Base-by-base conservation (phyloP, 2,329 filamentous ascomycete species). In the Graphilbum fragrans region DNA sequence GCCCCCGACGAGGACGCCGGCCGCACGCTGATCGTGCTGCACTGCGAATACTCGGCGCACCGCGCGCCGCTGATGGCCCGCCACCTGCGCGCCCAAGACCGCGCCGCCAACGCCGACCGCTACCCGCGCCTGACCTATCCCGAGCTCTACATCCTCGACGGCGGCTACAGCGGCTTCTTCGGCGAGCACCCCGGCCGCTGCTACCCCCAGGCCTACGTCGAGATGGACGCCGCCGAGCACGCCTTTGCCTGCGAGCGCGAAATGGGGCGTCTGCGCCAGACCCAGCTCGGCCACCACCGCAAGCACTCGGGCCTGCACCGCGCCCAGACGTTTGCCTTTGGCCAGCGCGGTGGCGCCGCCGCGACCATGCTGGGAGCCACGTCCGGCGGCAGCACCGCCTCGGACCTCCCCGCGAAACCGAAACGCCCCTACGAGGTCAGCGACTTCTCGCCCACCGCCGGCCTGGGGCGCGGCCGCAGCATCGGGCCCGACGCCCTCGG, bases 31-130 rank as follows among this genome's bases (percentile, higher is more conserved):
- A 64, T 98, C 47, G 80, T 98, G 50, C 86, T 98, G 53, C 92
- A 98, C 65, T 98, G 92, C 74, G 92, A 98, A 64, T 98, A 96
- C 64, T 96, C 92, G 27, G 90, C 86, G 32, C 90, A 96, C 59
- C 85, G 92, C 47, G 92, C 92, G 36, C 92, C 92, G 37, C 80
- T 94, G 48, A 96, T 96, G 83, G 92, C 92, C 38, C 87, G 92
- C 53, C 86, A 87, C 60, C 78, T 98, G 47, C 88, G 92, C 50
- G 81, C 86, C 46, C 80, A 86, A 57, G 92, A 98, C 61, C 86
- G 92, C 45, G 77, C 79, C 31, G 70, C 79, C 55, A 98, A 98
- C 60, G 77, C 79, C 41, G 86, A 92, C 59, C 73, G 74, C 50
- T 98, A 96, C 56, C 92, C 92, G 17, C 74, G 72, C 45, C 76